These are phyloP conservation scores for Gracilariopsis chorda DNA, from an alignment of 23 red algal species.

Conservation along the genomic window DNA sequence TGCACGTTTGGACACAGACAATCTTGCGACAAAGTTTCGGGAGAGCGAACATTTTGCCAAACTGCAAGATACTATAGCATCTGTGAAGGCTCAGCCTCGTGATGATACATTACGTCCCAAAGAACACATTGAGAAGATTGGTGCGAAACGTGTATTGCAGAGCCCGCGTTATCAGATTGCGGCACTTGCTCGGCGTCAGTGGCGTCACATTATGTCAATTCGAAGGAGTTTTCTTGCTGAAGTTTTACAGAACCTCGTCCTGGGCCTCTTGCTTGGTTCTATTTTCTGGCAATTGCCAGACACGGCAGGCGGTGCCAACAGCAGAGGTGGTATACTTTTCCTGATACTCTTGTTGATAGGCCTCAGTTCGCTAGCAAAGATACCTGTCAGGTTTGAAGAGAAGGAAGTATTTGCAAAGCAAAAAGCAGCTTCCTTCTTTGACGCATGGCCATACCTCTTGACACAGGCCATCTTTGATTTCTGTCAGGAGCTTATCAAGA, in stretches of 20 bases:
- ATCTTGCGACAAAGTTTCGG: neutral
- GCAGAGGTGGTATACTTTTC: conserved; percentile 69
- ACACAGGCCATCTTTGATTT: conserved; percentile 55
- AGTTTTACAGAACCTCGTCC: conserved; percentile 54
- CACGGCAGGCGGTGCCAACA: conserved; percentile 43
- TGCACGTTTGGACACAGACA: too few relatives aligned
- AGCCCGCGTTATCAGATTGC: conserved; percentile 56
- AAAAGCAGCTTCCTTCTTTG: conserved; percentile 48
- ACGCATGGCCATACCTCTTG: conserved; percentile 51
- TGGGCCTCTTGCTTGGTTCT: conserved; percentile 68
- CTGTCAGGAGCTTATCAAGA: conserved; percentile 11
- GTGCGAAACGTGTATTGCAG: conserved; percentile 20
- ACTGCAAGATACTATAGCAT: neutral
- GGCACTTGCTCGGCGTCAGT: conserved; percentile 20
- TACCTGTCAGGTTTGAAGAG: conserved; percentile 40
- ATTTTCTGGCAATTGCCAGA: conserved; percentile 62
- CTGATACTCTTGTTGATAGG: conserved; percentile 55
- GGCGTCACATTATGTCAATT: neutral
- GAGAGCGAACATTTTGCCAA: neutral
- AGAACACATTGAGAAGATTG: neutral
- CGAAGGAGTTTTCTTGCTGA: conserved; percentile 15
- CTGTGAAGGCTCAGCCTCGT: neutral
- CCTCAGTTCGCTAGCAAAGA: conserved; percentile 19
- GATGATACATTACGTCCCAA: neutral
- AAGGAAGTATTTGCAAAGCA: conserved; percentile 75